A percentile compares a stretch with the other conserved stretches of the same genome.
Evolutionary conservation across 257 asterid genomes (phyloP).

Genomic region (Leptodermis oblonga): DNA sequence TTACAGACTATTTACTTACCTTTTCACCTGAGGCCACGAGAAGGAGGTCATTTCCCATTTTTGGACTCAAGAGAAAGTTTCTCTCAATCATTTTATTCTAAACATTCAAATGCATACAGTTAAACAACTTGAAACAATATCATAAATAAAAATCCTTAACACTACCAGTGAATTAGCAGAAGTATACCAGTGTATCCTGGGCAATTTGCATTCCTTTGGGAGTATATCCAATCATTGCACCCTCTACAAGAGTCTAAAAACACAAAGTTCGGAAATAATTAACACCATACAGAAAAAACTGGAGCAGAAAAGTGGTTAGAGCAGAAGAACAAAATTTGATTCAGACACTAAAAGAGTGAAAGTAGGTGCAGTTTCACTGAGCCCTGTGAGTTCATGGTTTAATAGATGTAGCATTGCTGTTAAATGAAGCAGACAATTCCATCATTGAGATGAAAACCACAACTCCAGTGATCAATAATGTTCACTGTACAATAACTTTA

Average conservation of each 20-base stretch:
- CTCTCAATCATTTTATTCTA: constrained; percentile 59
- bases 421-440: not conserved
- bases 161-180: constrained; percentile 7
- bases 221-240: constrained; percentile 86
- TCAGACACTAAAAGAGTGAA: not conserved
- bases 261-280: not conserved
- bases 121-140: not conserved
- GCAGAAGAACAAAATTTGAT: not conserved
- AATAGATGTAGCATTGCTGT: not conserved
- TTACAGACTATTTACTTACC: constrained; percentile 34
- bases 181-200: constrained; percentile 68
- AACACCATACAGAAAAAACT: not conserved
- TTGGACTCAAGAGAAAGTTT: constrained; percentile 41
- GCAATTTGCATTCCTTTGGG: constrained; percentile 90
- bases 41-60: constrained; percentile 69
- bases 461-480: not conserved
- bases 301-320: not conserved
- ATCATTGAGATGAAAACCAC: not conserved
- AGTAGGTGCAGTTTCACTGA: not conserved
- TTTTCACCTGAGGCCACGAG: constrained; percentile 83
- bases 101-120: not conserved
- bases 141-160: not conserved
- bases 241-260: constrained; percentile 69
- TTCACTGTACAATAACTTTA: not conserved
- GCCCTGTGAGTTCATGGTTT: not conserved